phyloP scores from a whole-genome alignment of 176 grass and related monocot genomes.

The Tillandsia fasciculata region DNA sequence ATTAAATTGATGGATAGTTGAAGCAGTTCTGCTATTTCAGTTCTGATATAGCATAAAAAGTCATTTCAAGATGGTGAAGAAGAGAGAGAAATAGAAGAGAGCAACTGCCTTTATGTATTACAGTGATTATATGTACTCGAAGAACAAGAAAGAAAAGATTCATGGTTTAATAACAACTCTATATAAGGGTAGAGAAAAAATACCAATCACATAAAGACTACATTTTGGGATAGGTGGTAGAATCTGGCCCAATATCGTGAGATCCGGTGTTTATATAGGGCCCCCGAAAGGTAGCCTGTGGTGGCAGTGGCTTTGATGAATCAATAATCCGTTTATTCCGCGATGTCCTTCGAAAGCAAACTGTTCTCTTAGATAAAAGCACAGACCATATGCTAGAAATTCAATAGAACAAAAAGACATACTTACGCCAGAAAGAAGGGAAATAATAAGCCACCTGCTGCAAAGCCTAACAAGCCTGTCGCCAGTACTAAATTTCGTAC shows the following conservation, averaged over 20 bases:
- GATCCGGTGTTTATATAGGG: constrained; percentile 89
- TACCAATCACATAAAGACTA: constrained; percentile 12
- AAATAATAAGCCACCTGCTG: constrained; percentile 52
- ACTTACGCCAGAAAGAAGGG: constrained; percentile 66
- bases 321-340: constrained; percentile 62
- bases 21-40: too few species aligned
- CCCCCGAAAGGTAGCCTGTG: constrained; percentile 83
- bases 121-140: neutral
- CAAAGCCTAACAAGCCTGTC: constrained; percentile 42
- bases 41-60: too few species aligned
- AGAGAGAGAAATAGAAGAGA: neutral
- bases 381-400: neutral
- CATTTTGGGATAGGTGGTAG: constrained; percentile 49
- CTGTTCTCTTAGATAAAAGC: neutral
- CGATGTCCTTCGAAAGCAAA: constrained; percentile 36
- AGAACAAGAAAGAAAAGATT: neutral
- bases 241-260: constrained; percentile 74
- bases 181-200: neutral
- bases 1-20: too few species aligned
- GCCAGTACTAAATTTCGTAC: constrained; percentile 51
- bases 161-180: neutral
- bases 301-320: constrained; percentile 68
- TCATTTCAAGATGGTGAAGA: neutral
- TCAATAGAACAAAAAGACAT: neutral
- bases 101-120: neutral